phyloP scores from a whole-genome alignment of 805 yeast species.

The Torulaspora gathmanii region DNA sequence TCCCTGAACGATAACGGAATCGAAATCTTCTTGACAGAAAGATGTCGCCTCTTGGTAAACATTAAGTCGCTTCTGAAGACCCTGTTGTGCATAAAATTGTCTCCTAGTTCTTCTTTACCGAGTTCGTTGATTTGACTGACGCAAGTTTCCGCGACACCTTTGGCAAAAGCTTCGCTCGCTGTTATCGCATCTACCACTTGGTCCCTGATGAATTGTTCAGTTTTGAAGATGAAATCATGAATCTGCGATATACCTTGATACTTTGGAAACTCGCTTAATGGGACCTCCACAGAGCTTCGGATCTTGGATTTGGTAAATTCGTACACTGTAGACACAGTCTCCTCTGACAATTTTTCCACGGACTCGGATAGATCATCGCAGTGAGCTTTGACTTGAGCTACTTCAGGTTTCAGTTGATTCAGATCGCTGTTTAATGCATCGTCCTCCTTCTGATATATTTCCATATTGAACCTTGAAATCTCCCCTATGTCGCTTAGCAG shows the following conservation, averaged over 20 bases:
- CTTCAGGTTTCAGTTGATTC: constrained; percentile 56
- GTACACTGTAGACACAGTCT: constrained; percentile 53
- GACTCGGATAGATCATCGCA: constrained; percentile 53
- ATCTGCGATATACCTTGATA: constrained; percentile 61
- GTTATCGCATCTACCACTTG: constrained; percentile 60
- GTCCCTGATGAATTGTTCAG: constrained; percentile 63
- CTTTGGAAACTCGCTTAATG: constrained; percentile 35
- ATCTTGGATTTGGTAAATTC: constrained; percentile 54
- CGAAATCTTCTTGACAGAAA: constrained; percentile 51
- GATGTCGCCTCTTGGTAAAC: constrained; percentile 74
- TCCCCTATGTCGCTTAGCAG: constrained; percentile 58
- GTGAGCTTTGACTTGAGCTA: constrained; percentile 48
- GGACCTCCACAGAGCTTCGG: constrained; percentile 44
- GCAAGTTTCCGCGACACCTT: constrained; percentile 50
- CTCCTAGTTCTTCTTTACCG: constrained; percentile 64
- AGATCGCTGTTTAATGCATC: constrained; percentile 47
- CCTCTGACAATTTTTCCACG: constrained; percentile 61
- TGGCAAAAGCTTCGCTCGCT: constrained; percentile 65
- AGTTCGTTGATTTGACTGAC: constrained; percentile 58
- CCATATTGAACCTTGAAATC: constrained; percentile 59
- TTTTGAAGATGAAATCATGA: constrained; percentile 62
- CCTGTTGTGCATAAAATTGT: constrained; percentile 52
- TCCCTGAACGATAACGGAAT: constrained; percentile 63
- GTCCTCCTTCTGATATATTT: constrained; percentile 48
- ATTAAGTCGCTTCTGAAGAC: constrained; percentile 68